A percentile compares a stretch with the other conserved stretches of the same genome.
These are phyloP conservation scores for Haematococcus sp. DNA, from an alignment of 139 green algal genomes.

Conservation along the genomic window DNA sequence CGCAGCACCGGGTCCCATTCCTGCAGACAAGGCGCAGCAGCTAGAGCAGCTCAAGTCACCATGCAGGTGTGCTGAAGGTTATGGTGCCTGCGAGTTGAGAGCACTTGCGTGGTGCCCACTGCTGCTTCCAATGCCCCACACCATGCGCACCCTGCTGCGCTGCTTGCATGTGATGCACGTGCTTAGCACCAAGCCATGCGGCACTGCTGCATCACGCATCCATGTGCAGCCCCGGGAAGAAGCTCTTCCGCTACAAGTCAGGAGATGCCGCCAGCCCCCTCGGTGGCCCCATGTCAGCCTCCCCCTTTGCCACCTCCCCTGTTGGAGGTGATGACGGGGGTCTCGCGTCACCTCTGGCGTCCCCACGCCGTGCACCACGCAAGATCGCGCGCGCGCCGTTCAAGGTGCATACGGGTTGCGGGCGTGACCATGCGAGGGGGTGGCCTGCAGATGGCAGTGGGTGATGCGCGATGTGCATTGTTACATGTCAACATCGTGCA, in stretches of 20 bases:
- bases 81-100: no score
- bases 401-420: conserved; percentile 65
- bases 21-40: conserved; percentile 58
- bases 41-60: conserved; percentile 43
- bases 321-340: conserved; percentile 7
- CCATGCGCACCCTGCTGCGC: no score
- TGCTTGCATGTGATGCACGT: conserved; percentile 10
- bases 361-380: conserved; percentile 52
- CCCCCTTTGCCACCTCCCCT: conserved; percentile 69
- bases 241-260: conserved; percentile 74
- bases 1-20: conserved; percentile 35
- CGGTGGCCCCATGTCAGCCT: conserved; percentile 50
- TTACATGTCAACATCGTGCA: no score
- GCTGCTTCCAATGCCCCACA: no score
- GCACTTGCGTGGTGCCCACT: no score
- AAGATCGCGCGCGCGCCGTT: conserved; percentile 91
- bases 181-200: conserved; percentile 15
- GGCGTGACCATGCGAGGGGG: no score
- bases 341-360: neutral
- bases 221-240: conserved; percentile 18
- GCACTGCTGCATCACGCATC: neutral
- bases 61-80: conserved; percentile 19
- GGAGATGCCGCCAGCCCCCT: conserved; percentile 63
- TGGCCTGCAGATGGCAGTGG: no score
- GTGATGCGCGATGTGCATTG: no score